These are phyloP conservation scores for Phellinidium pouzarii DNA, from an alignment of 1,284 basidiomycete genomes.

Conservation along the genomic window DNA sequence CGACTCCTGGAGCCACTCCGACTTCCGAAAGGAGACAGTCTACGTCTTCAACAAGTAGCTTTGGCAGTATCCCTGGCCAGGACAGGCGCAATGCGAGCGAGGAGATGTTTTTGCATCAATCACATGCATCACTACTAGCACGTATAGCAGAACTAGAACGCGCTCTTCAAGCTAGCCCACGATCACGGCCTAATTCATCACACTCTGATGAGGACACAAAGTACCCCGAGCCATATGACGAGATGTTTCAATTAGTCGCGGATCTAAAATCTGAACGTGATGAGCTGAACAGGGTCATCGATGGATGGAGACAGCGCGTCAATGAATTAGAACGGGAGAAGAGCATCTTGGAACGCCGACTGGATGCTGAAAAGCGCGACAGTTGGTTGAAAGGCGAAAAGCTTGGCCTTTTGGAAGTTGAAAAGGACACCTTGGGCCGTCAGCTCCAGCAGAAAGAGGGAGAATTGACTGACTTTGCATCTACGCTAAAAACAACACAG, in stretches of 20 bases:
- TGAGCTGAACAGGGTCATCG: conserved; percentile 68
- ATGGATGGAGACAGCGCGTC: conserved; percentile 67
- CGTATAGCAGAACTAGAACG: conserved; percentile 75
- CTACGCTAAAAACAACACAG: conserved; percentile 38
- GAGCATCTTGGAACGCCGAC: conserved; percentile 42
- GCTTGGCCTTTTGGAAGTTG: conserved; percentile 54
- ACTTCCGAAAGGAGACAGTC: conserved; percentile 44
- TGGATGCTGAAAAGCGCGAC: conserved; percentile 66
- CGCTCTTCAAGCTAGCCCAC: conserved; percentile 47
- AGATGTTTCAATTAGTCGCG: conserved; percentile 63
- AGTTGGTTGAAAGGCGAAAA: conserved; percentile 69
- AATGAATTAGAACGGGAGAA: conserved; percentile 50
- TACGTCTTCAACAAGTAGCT: conserved; percentile 24
- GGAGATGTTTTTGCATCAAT: conserved; percentile 77
- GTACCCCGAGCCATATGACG: conserved; percentile 53
- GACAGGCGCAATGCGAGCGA: conserved; percentile 56
- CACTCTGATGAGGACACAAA: conserved; percentile 36
- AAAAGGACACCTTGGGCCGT: conserved; percentile 35
- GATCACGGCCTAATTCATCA: conserved; percentile 47
- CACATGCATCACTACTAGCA: conserved; percentile 69
- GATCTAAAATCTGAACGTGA: conserved; percentile 76
- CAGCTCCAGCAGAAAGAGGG: conserved; percentile 14
- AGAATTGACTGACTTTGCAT: conserved; percentile 31
- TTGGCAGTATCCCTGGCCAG: conserved; percentile 26
- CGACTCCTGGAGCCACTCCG: conserved; percentile 70